These are phyloP conservation scores for Gossypium anomalum DNA, from an alignment of 345 rosid species.

Conservation along the genomic window DNA sequence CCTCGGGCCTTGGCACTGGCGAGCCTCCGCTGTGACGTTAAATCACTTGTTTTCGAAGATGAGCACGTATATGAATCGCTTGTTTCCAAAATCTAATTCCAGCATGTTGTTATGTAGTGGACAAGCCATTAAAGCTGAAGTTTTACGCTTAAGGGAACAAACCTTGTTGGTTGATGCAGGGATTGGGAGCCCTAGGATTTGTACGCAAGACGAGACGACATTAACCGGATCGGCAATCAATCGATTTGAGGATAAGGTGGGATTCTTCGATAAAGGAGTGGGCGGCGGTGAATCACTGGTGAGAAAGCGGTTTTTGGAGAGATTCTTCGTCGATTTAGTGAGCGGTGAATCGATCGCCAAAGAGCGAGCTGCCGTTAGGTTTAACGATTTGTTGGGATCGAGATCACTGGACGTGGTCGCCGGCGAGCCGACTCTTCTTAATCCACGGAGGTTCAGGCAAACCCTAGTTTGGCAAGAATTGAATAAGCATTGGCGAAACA, in stretches of 20 bases:
- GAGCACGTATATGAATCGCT: slow-evolving; percentile 1
- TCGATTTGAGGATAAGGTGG: neutral
- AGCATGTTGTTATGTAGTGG: neutral
- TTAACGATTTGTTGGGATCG: slow-evolving; percentile 17
- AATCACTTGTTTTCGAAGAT: neutral
- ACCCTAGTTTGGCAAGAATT: neutral
- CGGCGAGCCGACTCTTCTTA: neutral
- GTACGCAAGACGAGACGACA: neutral
- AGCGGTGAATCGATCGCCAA: slow-evolving; percentile 6
- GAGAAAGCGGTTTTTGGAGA: neutral
- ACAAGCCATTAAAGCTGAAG: neutral
- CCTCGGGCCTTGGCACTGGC: no score
- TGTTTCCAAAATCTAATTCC: slow-evolving; percentile 2
- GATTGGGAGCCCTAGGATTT: neutral
- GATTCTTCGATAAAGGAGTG: neutral
- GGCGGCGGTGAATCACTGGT: neutral
- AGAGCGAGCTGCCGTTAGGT: slow-evolving; percentile 20
- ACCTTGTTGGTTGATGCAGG: neutral
- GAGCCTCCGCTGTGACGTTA: no score
- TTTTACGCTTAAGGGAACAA: neutral
- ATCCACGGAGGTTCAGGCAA: neutral
- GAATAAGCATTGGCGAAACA: neutral
- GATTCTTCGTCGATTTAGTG: neutral
- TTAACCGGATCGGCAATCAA: neutral
- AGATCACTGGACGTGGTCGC: slow-evolving; percentile 5